Base-by-base conservation (phyloP, 2,329 filamentous ascomycete genomes). In the Sarocladium strictum region DNA sequence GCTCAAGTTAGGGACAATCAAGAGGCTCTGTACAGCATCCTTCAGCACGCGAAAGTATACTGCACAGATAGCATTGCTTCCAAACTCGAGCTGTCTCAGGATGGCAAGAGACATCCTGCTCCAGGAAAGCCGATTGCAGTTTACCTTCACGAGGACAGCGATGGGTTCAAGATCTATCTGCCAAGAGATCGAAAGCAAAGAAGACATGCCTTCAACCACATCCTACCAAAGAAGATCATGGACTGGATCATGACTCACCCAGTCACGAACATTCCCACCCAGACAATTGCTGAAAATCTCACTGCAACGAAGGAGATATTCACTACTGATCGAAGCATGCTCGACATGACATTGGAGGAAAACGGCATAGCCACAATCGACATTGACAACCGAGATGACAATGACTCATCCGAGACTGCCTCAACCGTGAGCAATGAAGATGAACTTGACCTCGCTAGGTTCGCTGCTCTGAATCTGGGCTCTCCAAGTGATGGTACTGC, bases 191-290 rank as follows among this genome's bases (percentile, higher is more conserved):
- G 56, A 15, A 41, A 57, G 7, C 35, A 57, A 6, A 65, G 62
- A 43, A 41, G 60, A 17, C 55, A 58, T 15, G 59, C 56, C 35
- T 66, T 65, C 57, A 52, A 37, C 11, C 55, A 49, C 3, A 14
- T 17, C 1, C 60, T 69, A 21, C 56, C 62, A 0, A 21, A 55
- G 15, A 60, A 51, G 2, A 55, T 70, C 0, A 57, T 62, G 2
- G 52, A 59, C 9, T 69, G 65, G 64, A 56, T 70, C 29, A 66
- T 69, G 64, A 60, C 56, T 14, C 50, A 62, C 38, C 51, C 55
- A 6, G 49, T 12, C 49, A 52, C 49, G 4, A 9, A 50, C 10
- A 38, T 37, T 6, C 27, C n/a, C 27, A 24, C 27, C n/a, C n/a
- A 14, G 4, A 52, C 27, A 6, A 19, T 19, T 24, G 19, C 10